Base-by-base conservation (phyloP, 1,284 basidiomycete species). In the Trametes sp. region DNA sequence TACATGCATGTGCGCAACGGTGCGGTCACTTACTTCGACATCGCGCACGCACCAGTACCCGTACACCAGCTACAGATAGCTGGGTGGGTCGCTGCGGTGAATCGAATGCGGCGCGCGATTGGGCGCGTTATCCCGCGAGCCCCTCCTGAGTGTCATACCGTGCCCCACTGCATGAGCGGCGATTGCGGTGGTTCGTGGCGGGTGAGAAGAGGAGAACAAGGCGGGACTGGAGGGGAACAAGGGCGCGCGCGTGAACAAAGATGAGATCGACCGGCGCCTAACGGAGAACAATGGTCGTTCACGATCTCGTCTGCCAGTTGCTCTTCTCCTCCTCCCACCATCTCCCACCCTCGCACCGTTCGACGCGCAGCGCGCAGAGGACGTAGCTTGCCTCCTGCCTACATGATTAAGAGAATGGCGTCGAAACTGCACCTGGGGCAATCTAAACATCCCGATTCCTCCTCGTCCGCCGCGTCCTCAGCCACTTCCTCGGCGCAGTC, bases 351-450 rank as follows among this genome's bases (percentile, higher is more conserved):
- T 53, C 33, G 41, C 55, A 49, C 51, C 58, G 49, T 52, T 49
- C 53, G 46, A 50, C 38, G 60, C 63, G 61, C 64, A 44, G 64
- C 48, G 61, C 66, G 66, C 63, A 46, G 14, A 23, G 41, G 42
- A 55, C 59, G 42, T 50, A 46, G 23, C n/a, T 38, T 2, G 35
- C 35, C 11, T 14, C 10, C 38, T 16, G n/a, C 51, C 16, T 53
- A 50, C 62, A 81, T 82, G 80, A 77, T 82, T 60, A 78, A 75
- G 69, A 76, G 75, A 65, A 80, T 82, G 79, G 76, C 80, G 4
- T 79, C 77, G 71, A 81, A 77, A 68, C 73, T 82, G 35, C 79
- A 80, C 60, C 61, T 61, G 54, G 66, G 62, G 44, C 62, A 54
- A 62, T 64, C 51, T 53, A 64, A 61, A 51, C 69, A 61, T 42